Evolutionary conservation across 495 filamentous ascomycete species (phyloP).

Genomic region (Polyplosphaeria fusca): DNA sequence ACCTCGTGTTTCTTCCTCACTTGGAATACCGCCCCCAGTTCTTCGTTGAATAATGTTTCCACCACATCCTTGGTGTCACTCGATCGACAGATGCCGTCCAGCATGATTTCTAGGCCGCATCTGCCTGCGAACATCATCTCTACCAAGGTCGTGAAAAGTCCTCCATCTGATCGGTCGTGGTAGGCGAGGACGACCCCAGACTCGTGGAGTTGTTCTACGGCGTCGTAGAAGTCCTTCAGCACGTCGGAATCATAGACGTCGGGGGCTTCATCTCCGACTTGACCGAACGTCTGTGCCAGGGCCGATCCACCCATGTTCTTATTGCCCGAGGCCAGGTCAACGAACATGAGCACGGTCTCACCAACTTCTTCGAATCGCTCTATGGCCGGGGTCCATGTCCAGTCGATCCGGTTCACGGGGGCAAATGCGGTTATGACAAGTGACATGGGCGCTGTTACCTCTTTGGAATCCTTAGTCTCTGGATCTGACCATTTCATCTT

Average conservation of each 20-base stretch:
- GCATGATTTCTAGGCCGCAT: slow-evolving; percentile 79
- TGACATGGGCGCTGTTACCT: slow-evolving; percentile 87
- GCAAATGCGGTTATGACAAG: slow-evolving; percentile 89
- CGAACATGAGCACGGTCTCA: slow-evolving; percentile 83
- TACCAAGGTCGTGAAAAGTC: slow-evolving; percentile 82
- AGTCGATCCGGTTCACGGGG: slow-evolving; percentile 70
- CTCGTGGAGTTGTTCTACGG: slow-evolving; percentile 80
- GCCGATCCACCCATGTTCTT: slow-evolving; percentile 88
- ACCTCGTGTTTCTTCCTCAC: slow-evolving; percentile 78
- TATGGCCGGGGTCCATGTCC: slow-evolving; percentile 91
- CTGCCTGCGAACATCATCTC: slow-evolving; percentile 99
- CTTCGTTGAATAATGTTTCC: slow-evolving; percentile 86
- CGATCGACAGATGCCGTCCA: slow-evolving; percentile 63
- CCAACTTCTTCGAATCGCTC: slow-evolving; percentile 81
- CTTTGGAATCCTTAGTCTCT: slow-evolving; percentile 63
- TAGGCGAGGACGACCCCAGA: slow-evolving; percentile 87
- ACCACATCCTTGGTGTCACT: slow-evolving; percentile 61
- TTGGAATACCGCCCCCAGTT: slow-evolving; percentile 96
- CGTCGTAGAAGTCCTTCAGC: slow-evolving; percentile 90
- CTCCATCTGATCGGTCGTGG: slow-evolving; percentile 91
- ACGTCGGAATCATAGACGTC: slow-evolving; percentile 78
- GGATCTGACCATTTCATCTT: slow-evolving; percentile 91
- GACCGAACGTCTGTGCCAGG: slow-evolving; percentile 85
- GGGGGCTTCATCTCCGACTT: slow-evolving; percentile 78
- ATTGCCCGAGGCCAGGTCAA: slow-evolving; percentile 76